Conservation (phyloP, 2,329 filamentous ascomycete species). For the Xylariaceae sp. region DNA sequence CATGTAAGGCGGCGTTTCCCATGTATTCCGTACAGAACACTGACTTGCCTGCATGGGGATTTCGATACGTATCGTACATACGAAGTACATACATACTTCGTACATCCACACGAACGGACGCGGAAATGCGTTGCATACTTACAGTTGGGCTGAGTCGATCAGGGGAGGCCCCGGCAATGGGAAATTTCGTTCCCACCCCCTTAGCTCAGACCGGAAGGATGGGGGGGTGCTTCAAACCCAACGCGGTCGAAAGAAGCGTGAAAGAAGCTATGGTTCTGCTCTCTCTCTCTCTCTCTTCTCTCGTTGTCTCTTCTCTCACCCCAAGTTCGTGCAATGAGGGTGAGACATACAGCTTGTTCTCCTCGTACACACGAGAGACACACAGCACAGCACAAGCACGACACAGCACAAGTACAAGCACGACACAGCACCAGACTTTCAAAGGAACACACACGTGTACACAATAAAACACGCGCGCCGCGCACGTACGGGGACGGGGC, state of each 20-base stretch:
- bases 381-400: slow-evolving; percentile 5
- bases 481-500: background rate
- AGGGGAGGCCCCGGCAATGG: slow-evolving; percentile 1
- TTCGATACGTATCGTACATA: background rate
- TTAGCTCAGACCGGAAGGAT: slow-evolving; percentile 1
- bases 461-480: background rate
- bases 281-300: no score
- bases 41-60: no score
- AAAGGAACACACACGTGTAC: slow-evolving; percentile 1
- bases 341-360: background rate
- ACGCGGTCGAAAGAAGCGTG: background rate
- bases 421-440: no score
- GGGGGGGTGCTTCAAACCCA: slow-evolving; percentile 5
- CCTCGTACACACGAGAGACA: slow-evolving; percentile 5
- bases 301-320: background rate
- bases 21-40: no score
- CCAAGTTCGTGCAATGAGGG: background rate
- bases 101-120: background rate
- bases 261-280: slow-evolving; percentile 3
- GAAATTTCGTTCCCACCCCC: background rate
- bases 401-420: no score
- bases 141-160: slow-evolving; percentile 16
- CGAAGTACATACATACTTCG: background rate
- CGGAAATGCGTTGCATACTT: no score
- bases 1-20: no score